Percentiles rank a stretch among this genome's conserved stretches.
Evolutionary conservation across 2,329 filamentous ascomycete species (phyloP).

Genomic region (Incumbomyces lentus): DNA sequence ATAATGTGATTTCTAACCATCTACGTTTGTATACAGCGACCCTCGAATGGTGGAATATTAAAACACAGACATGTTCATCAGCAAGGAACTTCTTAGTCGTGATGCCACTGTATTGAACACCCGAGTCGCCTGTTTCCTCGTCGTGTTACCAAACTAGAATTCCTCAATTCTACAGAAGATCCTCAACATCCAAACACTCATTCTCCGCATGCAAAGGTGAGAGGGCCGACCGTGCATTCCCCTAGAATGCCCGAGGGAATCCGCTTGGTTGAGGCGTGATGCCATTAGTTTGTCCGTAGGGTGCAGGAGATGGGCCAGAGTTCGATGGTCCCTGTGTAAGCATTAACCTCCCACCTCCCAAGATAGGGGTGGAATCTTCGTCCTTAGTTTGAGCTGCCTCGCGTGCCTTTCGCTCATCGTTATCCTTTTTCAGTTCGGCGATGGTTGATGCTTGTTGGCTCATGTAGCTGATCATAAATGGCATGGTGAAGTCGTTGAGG

Average conservation of each 20-base stretch:
- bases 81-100: too few relatives aligned
- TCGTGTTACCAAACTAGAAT: background rate
- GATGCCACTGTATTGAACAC: too few relatives aligned
- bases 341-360: conserved; percentile 82
- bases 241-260: conserved; percentile 46
- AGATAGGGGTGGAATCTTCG: conserved; percentile 86
- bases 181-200: background rate
- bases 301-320: conserved; percentile 47
- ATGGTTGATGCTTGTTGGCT: conserved; percentile 83
- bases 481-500: conserved; percentile 95
- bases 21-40: too few relatives aligned
- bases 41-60: too few relatives aligned
- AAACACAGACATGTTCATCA: too few relatives aligned
- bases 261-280: conserved; percentile 83
- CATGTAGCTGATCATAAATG: conserved; percentile 98
- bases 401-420: conserved; percentile 74
- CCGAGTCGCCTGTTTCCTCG: too few relatives aligned
- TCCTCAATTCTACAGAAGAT: background rate
- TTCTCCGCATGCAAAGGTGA: background rate
- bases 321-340: conserved; percentile 76
- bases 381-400: conserved; percentile 71
- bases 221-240: conserved; percentile 4
- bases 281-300: conserved; percentile 73
- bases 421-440: conserved; percentile 79
- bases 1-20: too few relatives aligned